Base-by-base conservation (phyloP, 306 rosid genomes). In the Malus fusca region DNA sequence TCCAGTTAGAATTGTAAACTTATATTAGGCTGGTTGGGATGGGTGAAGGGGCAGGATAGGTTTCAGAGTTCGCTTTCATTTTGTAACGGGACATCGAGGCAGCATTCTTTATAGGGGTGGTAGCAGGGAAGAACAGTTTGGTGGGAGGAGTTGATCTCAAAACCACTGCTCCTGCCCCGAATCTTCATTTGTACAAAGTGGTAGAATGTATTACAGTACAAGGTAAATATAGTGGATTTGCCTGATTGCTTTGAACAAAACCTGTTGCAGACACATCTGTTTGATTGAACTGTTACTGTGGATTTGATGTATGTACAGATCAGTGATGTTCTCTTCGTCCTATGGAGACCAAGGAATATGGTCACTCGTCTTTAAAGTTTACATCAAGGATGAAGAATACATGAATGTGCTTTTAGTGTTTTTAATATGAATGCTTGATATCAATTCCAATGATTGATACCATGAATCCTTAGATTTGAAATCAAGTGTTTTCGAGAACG, bases 1-100 rank as follows among this genome's bases (percentile, higher is more conserved):
- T 69, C 78, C 66, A 68, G n/a, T 69, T 84, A 86, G 88, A 80
- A 62, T 22, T 88, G 92, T 86, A 84, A 43, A 84, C 70, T 64
- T 66, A 65, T 26, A 0, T n/a, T 79, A 82, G 88, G 88, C 73
- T 72, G 77, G 78, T 76, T 75, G 55, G 51, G 66, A 77, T 83
- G 82, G 85, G 66, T 77, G 58, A 70, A 81, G 73, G 53, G 77
- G 81, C 84, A 71, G 79, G 84, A 80, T 84, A 87, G 90, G 73
- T 82, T 81, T 77, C 71, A 77, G 67, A 81, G 55, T 68, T 75
- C 55, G 48, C 11, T 66, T 35, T 60, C 3, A 56, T 68, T 33
- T 44, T 61, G 78, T 72, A 83, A 82, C 77, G 83, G 76, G 73
- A 35, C 80, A 66, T 53, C 75, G 77, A 63, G 80, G 80, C 66